A percentile compares a stretch with the other conserved stretches of the same genome.
Conservation (phyloP, 768 basidiomycete genomes). For the Pleurotus platypus region DNA sequence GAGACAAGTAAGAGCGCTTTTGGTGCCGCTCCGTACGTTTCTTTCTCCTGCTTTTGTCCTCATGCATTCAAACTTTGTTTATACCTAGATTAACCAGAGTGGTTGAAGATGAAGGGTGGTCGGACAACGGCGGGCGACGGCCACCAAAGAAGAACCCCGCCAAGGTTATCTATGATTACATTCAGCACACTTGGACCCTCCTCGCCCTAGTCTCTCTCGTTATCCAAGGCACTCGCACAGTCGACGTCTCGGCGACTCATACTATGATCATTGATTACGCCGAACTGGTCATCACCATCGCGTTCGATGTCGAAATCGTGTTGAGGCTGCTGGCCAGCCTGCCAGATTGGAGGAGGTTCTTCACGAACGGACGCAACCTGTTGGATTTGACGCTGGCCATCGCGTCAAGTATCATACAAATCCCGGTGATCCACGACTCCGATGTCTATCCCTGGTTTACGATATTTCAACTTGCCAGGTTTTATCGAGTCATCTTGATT, state of each 20-base stretch:
- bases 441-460: constrained; percentile 85
- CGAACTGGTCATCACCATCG: constrained; percentile 75
- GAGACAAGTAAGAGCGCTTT: constrained; percentile 92
- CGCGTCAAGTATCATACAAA: constrained; percentile 75
- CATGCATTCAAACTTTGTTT: not conserved
- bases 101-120: constrained; percentile 65
- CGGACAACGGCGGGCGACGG: constrained; percentile 40
- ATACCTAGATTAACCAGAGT: constrained; percentile 26
- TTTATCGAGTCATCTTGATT: constrained; percentile 89
- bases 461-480: constrained; percentile 78
- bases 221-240: constrained; percentile 67
- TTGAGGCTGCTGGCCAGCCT: constrained; percentile 67
- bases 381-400: constrained; percentile 77
- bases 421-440: constrained; percentile 69
- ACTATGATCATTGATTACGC: constrained; percentile 50
- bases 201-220: constrained; percentile 69
- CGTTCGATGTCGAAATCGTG: constrained; percentile 87
- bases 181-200: constrained; percentile 71
- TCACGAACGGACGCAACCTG: constrained; percentile 61
- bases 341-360: constrained; percentile 83
- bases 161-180: constrained; percentile 54
- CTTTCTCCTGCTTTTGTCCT: not conserved
- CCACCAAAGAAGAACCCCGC: constrained; percentile 40
- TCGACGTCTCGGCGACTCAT: constrained; percentile 44
- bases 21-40: constrained; percentile 70